These are phyloP conservation scores for Chlamydomonas schloesseri DNA, from an alignment of 139 green algal species.

Conservation along the genomic window DNA sequence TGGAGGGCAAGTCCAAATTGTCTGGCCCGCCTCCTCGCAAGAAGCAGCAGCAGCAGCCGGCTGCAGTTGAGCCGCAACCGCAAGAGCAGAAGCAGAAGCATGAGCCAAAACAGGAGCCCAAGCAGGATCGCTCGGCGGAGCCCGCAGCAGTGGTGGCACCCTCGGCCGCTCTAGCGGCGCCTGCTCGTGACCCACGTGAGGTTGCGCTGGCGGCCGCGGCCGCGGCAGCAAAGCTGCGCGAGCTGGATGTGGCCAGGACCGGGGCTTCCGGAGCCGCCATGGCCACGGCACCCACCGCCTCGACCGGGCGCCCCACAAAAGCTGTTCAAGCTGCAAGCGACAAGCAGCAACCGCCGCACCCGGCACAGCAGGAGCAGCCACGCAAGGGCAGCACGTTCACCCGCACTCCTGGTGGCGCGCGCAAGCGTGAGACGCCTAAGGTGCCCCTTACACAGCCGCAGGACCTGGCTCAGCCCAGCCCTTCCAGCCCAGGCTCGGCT, in stretches of 20 bases:
- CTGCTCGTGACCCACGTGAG: no score
- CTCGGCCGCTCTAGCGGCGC: no score
- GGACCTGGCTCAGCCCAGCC: no score
- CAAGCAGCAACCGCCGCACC: no score
- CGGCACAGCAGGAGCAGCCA: no score
- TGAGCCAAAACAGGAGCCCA: neutral
- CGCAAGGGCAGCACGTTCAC: no score
- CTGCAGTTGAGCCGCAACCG: neutral
- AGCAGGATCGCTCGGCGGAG: neutral
- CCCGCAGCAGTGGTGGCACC: neutral
- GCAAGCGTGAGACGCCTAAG: no score
- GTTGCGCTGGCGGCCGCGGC: neutral
- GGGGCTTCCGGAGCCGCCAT: neutral
- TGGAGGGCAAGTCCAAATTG: conserved; percentile 22
- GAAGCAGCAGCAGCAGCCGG: neutral
- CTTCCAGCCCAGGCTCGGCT: no score
- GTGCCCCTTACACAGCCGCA: no score
- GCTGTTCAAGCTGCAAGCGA: neutral
- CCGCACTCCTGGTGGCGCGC: no score
- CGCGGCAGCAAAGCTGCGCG: neutral
- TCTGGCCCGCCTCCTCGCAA: neutral
- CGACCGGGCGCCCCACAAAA: no score
- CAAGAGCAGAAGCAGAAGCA: neutral
- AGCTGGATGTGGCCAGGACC: neutral
- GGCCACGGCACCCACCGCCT: neutral